Percentiles rank a stretch among this genome's conserved stretches.
Conservation (phyloP, 257 asterid genomes). For the Gentiana dahurica region DNA sequence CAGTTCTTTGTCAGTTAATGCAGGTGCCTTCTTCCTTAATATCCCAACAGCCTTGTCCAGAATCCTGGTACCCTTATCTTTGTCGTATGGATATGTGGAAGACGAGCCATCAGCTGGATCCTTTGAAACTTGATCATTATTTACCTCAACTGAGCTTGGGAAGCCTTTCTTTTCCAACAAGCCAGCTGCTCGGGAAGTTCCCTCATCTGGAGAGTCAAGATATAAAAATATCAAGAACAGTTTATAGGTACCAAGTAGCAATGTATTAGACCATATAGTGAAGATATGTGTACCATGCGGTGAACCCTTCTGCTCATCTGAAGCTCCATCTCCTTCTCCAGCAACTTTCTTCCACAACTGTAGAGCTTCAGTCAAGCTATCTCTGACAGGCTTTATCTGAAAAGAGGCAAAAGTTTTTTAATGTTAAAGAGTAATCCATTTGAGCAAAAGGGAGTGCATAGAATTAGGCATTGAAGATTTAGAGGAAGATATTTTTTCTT, state of each 20-base stretch:
- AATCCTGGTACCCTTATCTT: constrained; percentile 48
- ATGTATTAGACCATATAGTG: not conserved
- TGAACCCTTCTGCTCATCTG: constrained; percentile 56
- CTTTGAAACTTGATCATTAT: constrained; percentile 30
- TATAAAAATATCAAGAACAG: not conserved
- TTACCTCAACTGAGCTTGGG: constrained; percentile 34
- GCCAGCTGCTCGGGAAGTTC: constrained; percentile 51
- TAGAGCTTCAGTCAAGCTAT: constrained; percentile 87
- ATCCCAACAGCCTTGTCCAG: constrained; percentile 84
- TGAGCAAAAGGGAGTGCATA: too few species aligned
- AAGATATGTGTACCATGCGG: constrained; percentile 43
- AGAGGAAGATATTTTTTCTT: too few species aligned
- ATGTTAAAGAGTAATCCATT: too few species aligned
- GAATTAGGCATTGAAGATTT: too few species aligned
- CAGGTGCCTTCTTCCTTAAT: constrained; percentile 78
- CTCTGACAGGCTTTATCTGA: constrained; percentile 93
- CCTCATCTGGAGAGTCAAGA: constrained; percentile 44
- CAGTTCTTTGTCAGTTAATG: constrained; percentile 74
- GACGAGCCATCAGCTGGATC: constrained; percentile 44
- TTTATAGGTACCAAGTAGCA: constrained; percentile 11
- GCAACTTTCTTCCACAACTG: constrained; percentile 91
- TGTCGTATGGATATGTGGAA: constrained; percentile 36
- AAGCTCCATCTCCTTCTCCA: constrained; percentile 74
- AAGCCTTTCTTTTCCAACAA: constrained; percentile 37
- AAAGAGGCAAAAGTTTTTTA: constrained; percentile 1